These are phyloP conservation scores for Penicillium flavigenum DNA, from an alignment of 495 filamentous ascomycete species.

Conservation along the genomic window DNA sequence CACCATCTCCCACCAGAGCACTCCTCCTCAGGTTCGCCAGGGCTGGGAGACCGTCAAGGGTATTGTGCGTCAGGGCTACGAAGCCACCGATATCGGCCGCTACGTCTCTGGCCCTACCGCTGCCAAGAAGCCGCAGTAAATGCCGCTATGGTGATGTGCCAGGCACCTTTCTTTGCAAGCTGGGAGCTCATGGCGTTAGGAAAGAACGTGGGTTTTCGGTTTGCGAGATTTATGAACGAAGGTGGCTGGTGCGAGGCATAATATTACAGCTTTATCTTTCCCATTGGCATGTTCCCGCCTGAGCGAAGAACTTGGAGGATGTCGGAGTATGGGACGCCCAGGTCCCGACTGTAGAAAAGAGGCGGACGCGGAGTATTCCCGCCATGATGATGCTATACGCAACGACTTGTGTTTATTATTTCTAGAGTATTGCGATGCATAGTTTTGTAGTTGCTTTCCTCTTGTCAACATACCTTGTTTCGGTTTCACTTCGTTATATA, in stretches of 20 bases:
- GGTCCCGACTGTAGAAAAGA: conserved; percentile 29
- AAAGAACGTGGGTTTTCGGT: neutral
- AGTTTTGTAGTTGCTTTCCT: conserved; percentile 21
- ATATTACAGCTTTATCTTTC: conserved; percentile 7
- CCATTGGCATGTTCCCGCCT: conserved; percentile 1
- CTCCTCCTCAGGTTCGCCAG: conserved; percentile 77
- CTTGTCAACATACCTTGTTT: conserved; percentile 17
- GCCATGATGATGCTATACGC: conserved; percentile 35
- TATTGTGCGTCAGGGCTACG: conserved; percentile 66
- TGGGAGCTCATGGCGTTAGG: neutral
- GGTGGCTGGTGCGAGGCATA: conserved; percentile 6
- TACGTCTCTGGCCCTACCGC: conserved; percentile 57
- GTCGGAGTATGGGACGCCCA: conserved; percentile 8
- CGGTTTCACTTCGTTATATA: conserved; percentile 4
- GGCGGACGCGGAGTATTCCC: conserved; percentile 22
- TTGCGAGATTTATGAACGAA: conserved; percentile 1
- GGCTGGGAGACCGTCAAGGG: conserved; percentile 83
- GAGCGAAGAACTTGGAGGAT: conserved; percentile 13
- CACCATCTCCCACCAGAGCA: conserved; percentile 78
- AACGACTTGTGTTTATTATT: conserved; percentile 22
- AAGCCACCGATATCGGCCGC: conserved; percentile 72
- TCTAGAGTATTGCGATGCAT: conserved; percentile 28
- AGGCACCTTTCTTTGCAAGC: conserved; percentile 2
- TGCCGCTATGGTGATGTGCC: neutral
- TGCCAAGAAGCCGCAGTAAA: conserved; percentile 60